Conservation (phyloP, 108 stramenopile genomes). For the Cylindrotheca closterium region DNA sequence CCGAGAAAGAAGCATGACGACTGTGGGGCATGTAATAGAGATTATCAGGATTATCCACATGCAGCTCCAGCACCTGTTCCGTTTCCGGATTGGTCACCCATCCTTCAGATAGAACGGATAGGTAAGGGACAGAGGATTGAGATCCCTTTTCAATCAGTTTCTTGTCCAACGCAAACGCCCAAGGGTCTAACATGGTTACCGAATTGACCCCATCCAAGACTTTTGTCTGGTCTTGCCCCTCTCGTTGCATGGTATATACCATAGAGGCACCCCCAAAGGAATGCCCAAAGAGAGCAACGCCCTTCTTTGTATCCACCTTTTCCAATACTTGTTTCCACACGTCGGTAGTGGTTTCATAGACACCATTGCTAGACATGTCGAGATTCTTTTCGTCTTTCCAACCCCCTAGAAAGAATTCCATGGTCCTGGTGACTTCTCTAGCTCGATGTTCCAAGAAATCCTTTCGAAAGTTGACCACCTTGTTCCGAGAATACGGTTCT, state of each 20-base stretch:
- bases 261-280: conserved; percentile 54
- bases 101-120: conserved; percentile 29
- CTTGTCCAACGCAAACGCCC: conserved; percentile 18
- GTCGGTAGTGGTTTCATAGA: neutral
- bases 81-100: conserved; percentile 28
- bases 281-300: conserved; percentile 46
- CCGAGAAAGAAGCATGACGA: conserved; percentile 31
- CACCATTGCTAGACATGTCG: neutral
- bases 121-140: neutral
- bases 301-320: conserved; percentile 3
- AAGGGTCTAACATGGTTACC: conserved; percentile 26
- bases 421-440: conserved; percentile 6
- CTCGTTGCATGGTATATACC: conserved; percentile 1
- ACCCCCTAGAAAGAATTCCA: conserved; percentile 3
- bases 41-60: neutral
- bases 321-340: conserved; percentile 14
- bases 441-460: conserved; percentile 30
- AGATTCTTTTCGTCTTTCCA: too few species aligned
- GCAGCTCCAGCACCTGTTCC: conserved; percentile 5
- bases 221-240: neutral
- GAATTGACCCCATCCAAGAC: conserved; percentile 7
- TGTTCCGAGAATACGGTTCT: conserved; percentile 36
- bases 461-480: conserved; percentile 30
- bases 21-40: conserved; percentile 11
- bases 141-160: neutral